These are phyloP conservation scores for Coemansia sp. DNA, from an alignment of 192 early-diverging fungal genomes.

Conservation along the genomic window DNA sequence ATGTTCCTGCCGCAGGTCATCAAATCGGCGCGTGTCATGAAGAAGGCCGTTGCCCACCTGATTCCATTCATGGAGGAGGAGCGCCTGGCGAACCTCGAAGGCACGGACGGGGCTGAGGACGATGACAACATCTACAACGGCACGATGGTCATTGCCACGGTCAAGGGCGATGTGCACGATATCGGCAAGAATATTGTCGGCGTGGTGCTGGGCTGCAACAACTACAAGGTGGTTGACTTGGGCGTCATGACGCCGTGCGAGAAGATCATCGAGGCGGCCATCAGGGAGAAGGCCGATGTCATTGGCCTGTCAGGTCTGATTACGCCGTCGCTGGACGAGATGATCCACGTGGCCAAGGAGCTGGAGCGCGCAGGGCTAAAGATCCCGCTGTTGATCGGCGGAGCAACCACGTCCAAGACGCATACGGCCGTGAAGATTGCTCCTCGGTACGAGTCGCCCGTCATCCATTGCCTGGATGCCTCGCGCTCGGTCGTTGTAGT, in stretches of 20 bases:
- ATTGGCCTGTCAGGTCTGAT: conserved; percentile 93
- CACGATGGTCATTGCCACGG: conserved; percentile 87
- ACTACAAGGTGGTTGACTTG: conserved; percentile 89
- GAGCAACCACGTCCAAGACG: conserved; percentile 92
- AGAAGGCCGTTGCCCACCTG: conserved; percentile 93
- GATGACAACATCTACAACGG: conserved; percentile 83
- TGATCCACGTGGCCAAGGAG: conserved; percentile 94
- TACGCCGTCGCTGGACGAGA: conserved; percentile 93
- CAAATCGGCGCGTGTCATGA: conserved; percentile 95
- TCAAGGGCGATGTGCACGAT: conserved; percentile 97
- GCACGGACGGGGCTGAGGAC: conserved; percentile 45
- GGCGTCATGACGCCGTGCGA: conserved; percentile 95
- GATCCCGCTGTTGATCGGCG: conserved; percentile 89
- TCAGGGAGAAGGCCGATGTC: conserved; percentile 84
- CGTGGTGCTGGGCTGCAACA: conserved; percentile 96
- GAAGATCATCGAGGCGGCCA: conserved; percentile 83
- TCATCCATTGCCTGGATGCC: conserved; percentile 86
- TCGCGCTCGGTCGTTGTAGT: conserved; percentile 89
- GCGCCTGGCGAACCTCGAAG: conserved; percentile 67
- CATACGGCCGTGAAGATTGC: conserved; percentile 97
- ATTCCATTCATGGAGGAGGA: conserved; percentile 93
- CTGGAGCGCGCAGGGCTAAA: conserved; percentile 79
- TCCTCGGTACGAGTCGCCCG: conserved; percentile 74
- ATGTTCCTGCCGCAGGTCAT: conserved; percentile 99
- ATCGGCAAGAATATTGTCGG: conserved; percentile 98